A percentile compares a stretch with the other conserved stretches of the same genome.
phyloP scores from a whole-genome alignment of 2,329 filamentous ascomycete genomes.

The Penicillium sp. region DNA sequence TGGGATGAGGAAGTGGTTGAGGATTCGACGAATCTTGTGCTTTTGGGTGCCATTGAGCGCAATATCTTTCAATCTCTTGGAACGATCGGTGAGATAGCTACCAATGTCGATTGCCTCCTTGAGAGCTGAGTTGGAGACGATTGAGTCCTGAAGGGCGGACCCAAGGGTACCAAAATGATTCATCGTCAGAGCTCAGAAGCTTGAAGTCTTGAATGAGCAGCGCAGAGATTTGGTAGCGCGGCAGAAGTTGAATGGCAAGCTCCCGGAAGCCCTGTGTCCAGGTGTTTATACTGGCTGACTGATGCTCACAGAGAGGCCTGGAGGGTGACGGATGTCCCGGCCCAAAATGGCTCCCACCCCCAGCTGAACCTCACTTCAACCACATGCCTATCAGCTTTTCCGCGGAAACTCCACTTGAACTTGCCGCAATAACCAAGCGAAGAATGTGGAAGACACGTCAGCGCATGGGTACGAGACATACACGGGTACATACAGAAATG shows the following conservation, averaged over 20 bases:
- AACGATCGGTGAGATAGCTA: not conserved
- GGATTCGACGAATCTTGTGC: conserved; percentile 6
- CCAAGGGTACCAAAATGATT: not conserved
- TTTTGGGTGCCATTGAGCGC: not conserved
- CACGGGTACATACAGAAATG: too few species aligned
- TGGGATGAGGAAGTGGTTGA: conserved; percentile 2
- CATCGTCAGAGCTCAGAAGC: not conserved
- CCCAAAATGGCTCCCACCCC: too few species aligned
- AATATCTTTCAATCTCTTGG: not conserved
- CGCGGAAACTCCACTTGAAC: too few species aligned
- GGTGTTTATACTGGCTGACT: too few species aligned
- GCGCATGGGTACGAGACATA: not conserved
- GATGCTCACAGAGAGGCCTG: too few species aligned
- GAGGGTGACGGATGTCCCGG: too few species aligned
- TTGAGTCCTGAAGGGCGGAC: conserved; percentile 1
- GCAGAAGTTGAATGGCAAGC: too few species aligned
- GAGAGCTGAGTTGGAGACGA: conserved; percentile 3
- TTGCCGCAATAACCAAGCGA: not conserved
- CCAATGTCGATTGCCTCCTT: not conserved
- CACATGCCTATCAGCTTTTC: too few species aligned
- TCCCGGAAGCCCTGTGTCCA: too few species aligned
- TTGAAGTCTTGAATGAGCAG: not conserved
- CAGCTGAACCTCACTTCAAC: too few species aligned
- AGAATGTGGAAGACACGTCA: not conserved
- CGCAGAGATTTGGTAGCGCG: too few species aligned